phyloP scores from a whole-genome alignment of 1,139 yeast species.

The Chernovozyma aurita region DNA sequence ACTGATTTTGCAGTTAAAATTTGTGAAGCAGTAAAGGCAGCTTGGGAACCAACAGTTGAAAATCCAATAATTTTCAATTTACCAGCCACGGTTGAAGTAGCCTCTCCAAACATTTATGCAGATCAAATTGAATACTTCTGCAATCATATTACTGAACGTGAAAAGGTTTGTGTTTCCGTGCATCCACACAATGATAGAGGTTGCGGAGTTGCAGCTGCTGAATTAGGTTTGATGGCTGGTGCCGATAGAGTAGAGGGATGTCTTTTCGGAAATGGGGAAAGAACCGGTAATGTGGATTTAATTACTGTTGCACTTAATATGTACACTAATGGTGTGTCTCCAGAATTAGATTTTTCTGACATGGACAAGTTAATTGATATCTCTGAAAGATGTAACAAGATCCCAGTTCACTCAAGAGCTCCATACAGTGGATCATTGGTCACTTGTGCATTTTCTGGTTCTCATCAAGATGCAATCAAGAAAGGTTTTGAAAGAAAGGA shows the following conservation, averaged over 20 bases:
- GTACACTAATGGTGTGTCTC: conserved; percentile 44
- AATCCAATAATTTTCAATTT: conserved; percentile 44
- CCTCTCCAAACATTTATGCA: conserved; percentile 47
- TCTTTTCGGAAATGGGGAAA: conserved; percentile 47
- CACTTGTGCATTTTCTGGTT: conserved; percentile 47
- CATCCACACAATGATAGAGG: conserved; percentile 50
- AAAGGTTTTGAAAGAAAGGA: conserved; percentile 38
- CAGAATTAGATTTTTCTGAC: conserved; percentile 42
- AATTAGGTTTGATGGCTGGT: conserved; percentile 45
- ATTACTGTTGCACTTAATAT: conserved; percentile 45
- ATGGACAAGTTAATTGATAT: conserved; percentile 37
- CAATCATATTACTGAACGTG: conserved; percentile 37
- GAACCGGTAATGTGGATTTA: conserved; percentile 49
- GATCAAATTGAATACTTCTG: conserved; percentile 48
- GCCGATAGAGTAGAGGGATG: conserved; percentile 51
- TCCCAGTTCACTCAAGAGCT: conserved; percentile 44
- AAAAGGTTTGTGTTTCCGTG: conserved; percentile 41
- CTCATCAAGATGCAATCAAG: conserved; percentile 49
- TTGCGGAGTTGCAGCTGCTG: conserved; percentile 49
- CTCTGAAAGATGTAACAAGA: conserved; percentile 45
- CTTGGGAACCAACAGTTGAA: conserved; percentile 43
- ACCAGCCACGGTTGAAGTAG: conserved; percentile 48
- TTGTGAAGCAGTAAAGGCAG: conserved; percentile 44
- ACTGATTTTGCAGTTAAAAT: conserved; percentile 40
- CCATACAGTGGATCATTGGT: conserved; percentile 48